Conservation (phyloP, 352 stramenopile species). For the Pythium scleroteichum region DNA sequence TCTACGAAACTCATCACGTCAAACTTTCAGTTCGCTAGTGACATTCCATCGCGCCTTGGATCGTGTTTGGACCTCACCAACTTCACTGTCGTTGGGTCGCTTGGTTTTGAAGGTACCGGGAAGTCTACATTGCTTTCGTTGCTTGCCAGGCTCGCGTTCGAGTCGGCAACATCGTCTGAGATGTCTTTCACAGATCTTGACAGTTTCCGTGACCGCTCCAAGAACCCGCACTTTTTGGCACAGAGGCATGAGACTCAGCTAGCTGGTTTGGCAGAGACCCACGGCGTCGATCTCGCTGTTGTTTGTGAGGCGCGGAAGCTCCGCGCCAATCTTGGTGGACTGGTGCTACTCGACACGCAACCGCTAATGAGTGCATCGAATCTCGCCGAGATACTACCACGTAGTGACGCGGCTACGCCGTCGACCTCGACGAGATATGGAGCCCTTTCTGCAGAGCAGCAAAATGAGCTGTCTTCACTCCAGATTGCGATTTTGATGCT, state of each 20-base stretch:
- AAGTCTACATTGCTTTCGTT: conserved; percentile 77
- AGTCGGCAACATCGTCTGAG: not conserved
- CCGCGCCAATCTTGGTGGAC: conserved; percentile 32
- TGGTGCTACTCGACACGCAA: conserved; percentile 71
- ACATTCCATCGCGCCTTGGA: conserved; percentile 52
- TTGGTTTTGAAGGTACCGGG: conserved; percentile 68
- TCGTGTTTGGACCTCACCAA: conserved; percentile 67
- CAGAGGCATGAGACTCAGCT: conserved; percentile 44
- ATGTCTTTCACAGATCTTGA: not conserved
- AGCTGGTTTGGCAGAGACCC: conserved; percentile 41
- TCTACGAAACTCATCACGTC: conserved; percentile 60
- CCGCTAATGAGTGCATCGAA: conserved; percentile 65
- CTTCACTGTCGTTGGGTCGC: conserved; percentile 64
- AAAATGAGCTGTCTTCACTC: conserved; percentile 58
- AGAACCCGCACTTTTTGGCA: conserved; percentile 34
- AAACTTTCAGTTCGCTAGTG: conserved; percentile 59
- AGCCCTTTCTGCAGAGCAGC: conserved; percentile 59
- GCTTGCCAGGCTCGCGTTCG: conserved; percentile 23
- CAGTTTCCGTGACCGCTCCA: conserved; percentile 9
- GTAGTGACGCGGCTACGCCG: conserved; percentile 39
- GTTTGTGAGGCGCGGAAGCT: conserved; percentile 31
- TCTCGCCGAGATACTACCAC: conserved; percentile 44
- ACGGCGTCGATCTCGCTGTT: conserved; percentile 60
- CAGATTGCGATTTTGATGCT: conserved; percentile 69
- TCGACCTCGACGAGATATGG: conserved; percentile 36